Conservation (phyloP, 1,284 basidiomycete genomes). For the Peniophora sp. region DNA sequence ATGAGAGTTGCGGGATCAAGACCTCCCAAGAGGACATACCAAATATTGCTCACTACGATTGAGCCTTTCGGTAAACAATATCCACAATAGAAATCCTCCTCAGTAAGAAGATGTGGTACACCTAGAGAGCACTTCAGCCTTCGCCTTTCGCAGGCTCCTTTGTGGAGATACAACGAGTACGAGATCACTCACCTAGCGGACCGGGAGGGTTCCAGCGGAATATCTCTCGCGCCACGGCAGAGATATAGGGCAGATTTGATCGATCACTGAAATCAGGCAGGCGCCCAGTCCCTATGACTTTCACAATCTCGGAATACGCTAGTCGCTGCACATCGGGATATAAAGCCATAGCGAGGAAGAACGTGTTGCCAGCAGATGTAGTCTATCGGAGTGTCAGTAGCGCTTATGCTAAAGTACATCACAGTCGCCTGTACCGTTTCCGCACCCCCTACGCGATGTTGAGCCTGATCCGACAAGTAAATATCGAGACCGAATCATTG, state of each 20-base stretch:
- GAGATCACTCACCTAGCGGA: conserved; percentile 7
- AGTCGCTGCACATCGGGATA: conserved; percentile 14
- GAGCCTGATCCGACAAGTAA: not conserved
- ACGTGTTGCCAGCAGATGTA: conserved; percentile 6
- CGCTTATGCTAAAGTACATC: not conserved
- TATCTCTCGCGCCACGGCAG: conserved; percentile 20
- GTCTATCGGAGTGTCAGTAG: conserved; percentile 4
- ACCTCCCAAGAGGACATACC: conserved; percentile 3
- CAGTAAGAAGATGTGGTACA: conserved; percentile 8
- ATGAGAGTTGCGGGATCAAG: not conserved
- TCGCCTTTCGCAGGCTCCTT: not conserved
- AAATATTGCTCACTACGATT: conserved; percentile 11
- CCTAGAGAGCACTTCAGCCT: conserved; percentile 5
- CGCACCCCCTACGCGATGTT: not conserved
- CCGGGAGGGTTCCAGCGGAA: conserved; percentile 20
- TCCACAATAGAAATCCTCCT: conserved; percentile 11
- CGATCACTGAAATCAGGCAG: conserved; percentile 21
- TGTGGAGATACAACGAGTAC: not conserved
- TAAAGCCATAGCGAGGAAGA: conserved; percentile 14
- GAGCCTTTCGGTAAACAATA: conserved; percentile 13
- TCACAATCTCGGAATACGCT: conserved; percentile 20
- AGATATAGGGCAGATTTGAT: conserved; percentile 17
- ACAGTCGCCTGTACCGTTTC: not conserved
- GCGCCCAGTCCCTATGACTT: conserved; percentile 15
- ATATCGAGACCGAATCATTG: not conserved